Evolutionary conservation across 345 rosid species (phyloP).

Genomic region (Draba incana): DNA sequence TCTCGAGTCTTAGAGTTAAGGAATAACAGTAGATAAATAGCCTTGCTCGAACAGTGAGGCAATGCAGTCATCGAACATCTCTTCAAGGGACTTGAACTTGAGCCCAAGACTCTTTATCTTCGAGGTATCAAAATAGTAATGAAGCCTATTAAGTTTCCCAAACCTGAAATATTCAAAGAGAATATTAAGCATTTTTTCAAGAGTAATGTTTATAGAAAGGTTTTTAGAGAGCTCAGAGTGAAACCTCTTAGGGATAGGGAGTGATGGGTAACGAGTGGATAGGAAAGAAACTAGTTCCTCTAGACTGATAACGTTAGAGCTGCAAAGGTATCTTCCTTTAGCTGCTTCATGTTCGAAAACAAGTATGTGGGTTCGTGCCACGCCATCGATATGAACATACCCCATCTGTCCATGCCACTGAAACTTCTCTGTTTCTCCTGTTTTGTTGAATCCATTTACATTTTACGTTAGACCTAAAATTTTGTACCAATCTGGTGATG

Average conservation of each 20-base stretch:
- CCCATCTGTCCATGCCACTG: conserved; percentile 91
- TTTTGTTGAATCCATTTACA: conserved; percentile 16
- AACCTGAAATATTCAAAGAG: conserved; percentile 50
- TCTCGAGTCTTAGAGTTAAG: conserved; percentile 7
- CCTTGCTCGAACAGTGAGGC: conserved; percentile 63
- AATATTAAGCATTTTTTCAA: not conserved
- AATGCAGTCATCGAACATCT: conserved; percentile 79
- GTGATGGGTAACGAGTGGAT: conserved; percentile 63
- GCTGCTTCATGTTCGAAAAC: conserved; percentile 60
- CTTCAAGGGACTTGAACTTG: conserved; percentile 62
- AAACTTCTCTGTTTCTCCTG: conserved; percentile 65
- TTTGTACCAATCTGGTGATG: not conserved
- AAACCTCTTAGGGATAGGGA: conserved; percentile 65
- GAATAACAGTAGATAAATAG: conserved; percentile 41
- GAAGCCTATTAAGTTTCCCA: conserved; percentile 55
- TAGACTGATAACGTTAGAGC: conserved; percentile 59
- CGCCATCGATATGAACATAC: conserved; percentile 89
- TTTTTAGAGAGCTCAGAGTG: conserved; percentile 3
- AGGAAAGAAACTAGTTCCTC: conserved; percentile 57
- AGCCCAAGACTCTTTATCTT: conserved; percentile 67
- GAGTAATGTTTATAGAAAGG: too few relatives aligned
- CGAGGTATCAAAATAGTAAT: conserved; percentile 61
- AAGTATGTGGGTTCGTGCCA: conserved; percentile 73
- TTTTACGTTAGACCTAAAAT: too few relatives aligned
- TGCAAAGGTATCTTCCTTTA: conserved; percentile 68